These are phyloP conservation scores for Fraxinus quadrangulata DNA, from an alignment of 257 asterid species.

Conservation along the genomic window DNA sequence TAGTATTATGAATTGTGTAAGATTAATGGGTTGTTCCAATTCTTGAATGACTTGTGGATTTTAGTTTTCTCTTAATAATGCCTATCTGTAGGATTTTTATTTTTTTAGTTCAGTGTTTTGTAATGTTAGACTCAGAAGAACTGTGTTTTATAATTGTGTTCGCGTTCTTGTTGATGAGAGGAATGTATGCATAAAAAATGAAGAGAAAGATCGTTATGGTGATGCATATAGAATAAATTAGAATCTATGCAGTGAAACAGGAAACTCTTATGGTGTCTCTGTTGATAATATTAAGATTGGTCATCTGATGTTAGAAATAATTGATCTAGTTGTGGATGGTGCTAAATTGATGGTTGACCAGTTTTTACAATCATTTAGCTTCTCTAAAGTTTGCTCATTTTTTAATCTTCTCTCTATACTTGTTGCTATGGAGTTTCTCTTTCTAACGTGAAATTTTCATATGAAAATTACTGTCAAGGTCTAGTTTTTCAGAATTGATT, in stretches of 20 bases:
- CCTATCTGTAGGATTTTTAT: background rate
- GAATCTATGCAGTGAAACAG: background rate
- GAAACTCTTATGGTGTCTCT: background rate
- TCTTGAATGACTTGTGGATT: conserved; percentile 13
- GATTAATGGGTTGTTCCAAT: background rate
- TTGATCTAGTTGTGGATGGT: background rate
- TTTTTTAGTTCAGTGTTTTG: background rate
- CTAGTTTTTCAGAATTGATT: background rate
- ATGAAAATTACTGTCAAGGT: background rate
- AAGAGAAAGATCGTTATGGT: background rate
- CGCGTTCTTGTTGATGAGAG: background rate
- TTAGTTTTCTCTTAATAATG: conserved; percentile 14
- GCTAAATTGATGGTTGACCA: background rate
- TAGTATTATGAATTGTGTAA: background rate
- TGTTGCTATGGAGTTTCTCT: background rate
- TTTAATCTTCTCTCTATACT: background rate
- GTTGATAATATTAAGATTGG: background rate
- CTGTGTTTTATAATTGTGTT: background rate
- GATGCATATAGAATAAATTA: no score
- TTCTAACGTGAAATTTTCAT: background rate
- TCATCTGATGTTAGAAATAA: background rate
- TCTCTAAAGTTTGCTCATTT: background rate
- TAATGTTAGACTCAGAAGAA: background rate
- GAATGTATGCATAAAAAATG: background rate
- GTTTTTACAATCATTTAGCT: background rate